phyloP scores from a whole-genome alignment of 139 green algal species.

The Limnomonas spitsbergensis region DNA sequence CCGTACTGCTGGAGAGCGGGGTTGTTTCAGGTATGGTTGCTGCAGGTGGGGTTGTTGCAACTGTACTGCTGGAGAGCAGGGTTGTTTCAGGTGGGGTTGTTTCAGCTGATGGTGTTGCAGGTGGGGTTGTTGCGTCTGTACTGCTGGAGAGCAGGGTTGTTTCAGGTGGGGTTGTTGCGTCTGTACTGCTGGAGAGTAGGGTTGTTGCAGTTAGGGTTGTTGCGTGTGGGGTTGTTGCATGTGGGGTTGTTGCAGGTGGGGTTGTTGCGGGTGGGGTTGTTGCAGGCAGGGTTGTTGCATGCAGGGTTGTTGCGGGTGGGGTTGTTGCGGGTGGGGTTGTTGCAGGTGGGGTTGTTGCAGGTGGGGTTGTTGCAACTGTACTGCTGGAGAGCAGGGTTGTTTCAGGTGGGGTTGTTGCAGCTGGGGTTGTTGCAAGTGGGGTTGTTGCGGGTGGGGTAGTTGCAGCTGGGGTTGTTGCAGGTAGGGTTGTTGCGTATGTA shows the following conservation, averaged over 20 bases:
- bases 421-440: slow-evolving; percentile 48
- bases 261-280: slow-evolving; percentile 65
- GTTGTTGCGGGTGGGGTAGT: neutral
- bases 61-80: too few relatives aligned
- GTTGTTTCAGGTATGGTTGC: slow-evolving; percentile 48
- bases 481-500: too few relatives aligned
- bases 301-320: slow-evolving; percentile 1
- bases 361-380: too few relatives aligned
- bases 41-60: neutral
- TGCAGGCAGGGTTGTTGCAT: slow-evolving; percentile 48
- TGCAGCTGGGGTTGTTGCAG: too few relatives aligned
- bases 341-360: too few relatives aligned
- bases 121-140: slow-evolving; percentile 56
- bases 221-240: too few relatives aligned
- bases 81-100: too few relatives aligned
- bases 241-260: slow-evolving; percentile 57
- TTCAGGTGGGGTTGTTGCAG: slow-evolving; percentile 61
- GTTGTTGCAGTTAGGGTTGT: too few relatives aligned
- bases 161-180: slow-evolving; percentile 24
- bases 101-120: too few relatives aligned
- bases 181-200: neutral
- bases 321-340: too few relatives aligned
- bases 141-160: slow-evolving; percentile 66
- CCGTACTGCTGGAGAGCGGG: slow-evolving; percentile 60
- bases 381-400: slow-evolving; percentile 57